Percentiles rank a stretch among this genome's conserved stretches.
phyloP scores from a whole-genome alignment of 371 early-diverging fungal genomes.

The Syncephalastrum monosporum region DNA sequence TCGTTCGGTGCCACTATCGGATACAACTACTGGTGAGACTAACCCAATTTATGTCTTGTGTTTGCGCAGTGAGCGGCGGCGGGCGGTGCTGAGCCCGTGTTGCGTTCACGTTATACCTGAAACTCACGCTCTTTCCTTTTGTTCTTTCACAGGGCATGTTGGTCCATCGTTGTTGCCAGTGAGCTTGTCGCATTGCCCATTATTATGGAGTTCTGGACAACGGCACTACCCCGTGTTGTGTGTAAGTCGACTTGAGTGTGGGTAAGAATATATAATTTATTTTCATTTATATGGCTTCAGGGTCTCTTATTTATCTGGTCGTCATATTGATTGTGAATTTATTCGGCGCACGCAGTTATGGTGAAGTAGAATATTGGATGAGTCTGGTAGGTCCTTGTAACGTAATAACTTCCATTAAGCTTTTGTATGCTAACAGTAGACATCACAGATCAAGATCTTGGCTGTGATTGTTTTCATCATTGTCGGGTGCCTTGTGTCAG shows the following conservation, averaged over 20 bases:
- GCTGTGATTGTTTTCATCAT: conserved; percentile 71
- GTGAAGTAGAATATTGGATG: conserved; percentile 50
- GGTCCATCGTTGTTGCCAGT: conserved; percentile 43
- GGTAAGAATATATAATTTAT: neutral
- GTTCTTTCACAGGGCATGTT: conserved; percentile 24
- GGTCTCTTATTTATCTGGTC: conserved; percentile 45
- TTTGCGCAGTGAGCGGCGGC: no score
- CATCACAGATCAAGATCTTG: conserved; percentile 56
- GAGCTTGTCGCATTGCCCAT: conserved; percentile 38
- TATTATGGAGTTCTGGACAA: conserved; percentile 46
- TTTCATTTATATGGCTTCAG: conserved; percentile 1
- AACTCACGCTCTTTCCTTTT: conserved; percentile 4
- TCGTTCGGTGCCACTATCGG: conserved; percentile 86
- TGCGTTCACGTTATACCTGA: neutral
- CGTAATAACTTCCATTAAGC: neutral
- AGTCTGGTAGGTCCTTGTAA: conserved; percentile 10
- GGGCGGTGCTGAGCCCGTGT: conserved; percentile 2
- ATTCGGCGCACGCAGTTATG: conserved; percentile 60
- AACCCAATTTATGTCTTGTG: neutral
- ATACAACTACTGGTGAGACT: conserved; percentile 62
- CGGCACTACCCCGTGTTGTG: conserved; percentile 39
- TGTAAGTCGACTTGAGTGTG: conserved; percentile 23
- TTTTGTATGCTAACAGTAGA: neutral
- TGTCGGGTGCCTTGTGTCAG: conserved; percentile 54
- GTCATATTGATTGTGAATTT: conserved; percentile 60